Evolutionary conservation across 495 filamentous ascomycete species (phyloP).

Genomic region (Bombardia bombarda): DNA sequence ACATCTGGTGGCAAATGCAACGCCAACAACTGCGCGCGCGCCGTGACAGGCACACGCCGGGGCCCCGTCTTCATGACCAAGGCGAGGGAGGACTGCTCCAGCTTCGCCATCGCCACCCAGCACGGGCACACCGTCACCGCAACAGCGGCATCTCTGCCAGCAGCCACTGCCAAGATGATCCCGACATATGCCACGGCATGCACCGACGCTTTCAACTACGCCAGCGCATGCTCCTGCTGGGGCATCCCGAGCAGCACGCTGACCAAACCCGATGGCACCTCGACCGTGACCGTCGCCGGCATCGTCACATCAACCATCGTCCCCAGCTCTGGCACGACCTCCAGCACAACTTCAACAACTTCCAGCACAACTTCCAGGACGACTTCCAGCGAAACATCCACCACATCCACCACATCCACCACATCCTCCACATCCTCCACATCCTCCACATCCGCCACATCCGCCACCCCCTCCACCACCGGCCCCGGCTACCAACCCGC

Average conservation of each 20-base stretch:
- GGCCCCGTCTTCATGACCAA: background rate
- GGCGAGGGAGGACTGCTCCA: background rate
- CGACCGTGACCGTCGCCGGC: background rate
- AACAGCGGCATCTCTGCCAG: background rate
- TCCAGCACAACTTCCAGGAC: no score
- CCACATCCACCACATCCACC: background rate
- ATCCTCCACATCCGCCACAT: background rate
- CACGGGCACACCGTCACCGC: background rate
- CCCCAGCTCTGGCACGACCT: no score
- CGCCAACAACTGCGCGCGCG: slow-evolving; percentile 12
- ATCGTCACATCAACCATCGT: no score
- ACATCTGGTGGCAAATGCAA: no score
- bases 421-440: background rate
- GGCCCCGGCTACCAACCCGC: background rate
- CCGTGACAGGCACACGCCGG: slow-evolving; percentile 12
- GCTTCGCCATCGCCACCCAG: background rate
- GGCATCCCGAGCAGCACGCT: background rate
- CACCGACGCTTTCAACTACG: slow-evolving; percentile 2
- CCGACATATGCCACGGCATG: slow-evolving; percentile 14
- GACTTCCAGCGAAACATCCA: no score
- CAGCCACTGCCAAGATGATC: background rate
- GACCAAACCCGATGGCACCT: background rate
- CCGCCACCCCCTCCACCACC: background rate
- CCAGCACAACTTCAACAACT: background rate
- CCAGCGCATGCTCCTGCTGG: slow-evolving; percentile 16